These are phyloP conservation scores for Syncephalastrum racemosum DNA, from an alignment of 371 early-diverging fungal genomes.

Conservation along the genomic window DNA sequence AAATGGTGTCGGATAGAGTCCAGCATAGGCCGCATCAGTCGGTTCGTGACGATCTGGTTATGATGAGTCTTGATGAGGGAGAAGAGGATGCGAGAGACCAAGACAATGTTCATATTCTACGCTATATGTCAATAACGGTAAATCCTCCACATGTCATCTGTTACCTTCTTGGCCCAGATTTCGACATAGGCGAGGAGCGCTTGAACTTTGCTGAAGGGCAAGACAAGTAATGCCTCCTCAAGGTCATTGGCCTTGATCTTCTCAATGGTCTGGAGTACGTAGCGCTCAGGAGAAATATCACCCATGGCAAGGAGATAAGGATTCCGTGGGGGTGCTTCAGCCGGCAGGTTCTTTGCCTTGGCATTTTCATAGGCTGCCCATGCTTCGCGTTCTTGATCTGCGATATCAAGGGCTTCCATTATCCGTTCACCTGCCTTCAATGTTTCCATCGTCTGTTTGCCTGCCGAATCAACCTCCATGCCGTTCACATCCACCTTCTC, in stretches of 20 bases:
- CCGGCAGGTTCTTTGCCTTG: constrained; percentile 49
- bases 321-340: constrained; percentile 62
- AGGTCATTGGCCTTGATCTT: constrained; percentile 81
- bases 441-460: constrained; percentile 85
- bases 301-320: constrained; percentile 74
- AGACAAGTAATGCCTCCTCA: constrained; percentile 85
- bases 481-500: constrained; percentile 58
- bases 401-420: constrained; percentile 88
- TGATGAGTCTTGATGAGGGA: constrained; percentile 83
- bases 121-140: background rate
- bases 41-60: constrained; percentile 76
- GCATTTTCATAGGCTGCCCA: constrained; percentile 66
- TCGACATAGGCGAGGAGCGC: constrained; percentile 76
- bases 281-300: constrained; percentile 73
- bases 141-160: background rate
- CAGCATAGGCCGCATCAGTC: constrained; percentile 76
- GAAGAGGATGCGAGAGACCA: constrained; percentile 80
- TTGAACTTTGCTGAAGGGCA: constrained; percentile 80
- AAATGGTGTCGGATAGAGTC: constrained; percentile 69
- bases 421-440: constrained; percentile 92
- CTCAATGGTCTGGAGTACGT: constrained; percentile 76
- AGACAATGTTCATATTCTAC: constrained; percentile 74
- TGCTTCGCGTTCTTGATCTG: constrained; percentile 75
- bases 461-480: constrained; percentile 74
- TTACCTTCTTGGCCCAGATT: constrained; percentile 77